These are phyloP conservation scores for Microcyclosporella mali DNA, from an alignment of 2,329 filamentous ascomycete species.

Conservation along the genomic window DNA sequence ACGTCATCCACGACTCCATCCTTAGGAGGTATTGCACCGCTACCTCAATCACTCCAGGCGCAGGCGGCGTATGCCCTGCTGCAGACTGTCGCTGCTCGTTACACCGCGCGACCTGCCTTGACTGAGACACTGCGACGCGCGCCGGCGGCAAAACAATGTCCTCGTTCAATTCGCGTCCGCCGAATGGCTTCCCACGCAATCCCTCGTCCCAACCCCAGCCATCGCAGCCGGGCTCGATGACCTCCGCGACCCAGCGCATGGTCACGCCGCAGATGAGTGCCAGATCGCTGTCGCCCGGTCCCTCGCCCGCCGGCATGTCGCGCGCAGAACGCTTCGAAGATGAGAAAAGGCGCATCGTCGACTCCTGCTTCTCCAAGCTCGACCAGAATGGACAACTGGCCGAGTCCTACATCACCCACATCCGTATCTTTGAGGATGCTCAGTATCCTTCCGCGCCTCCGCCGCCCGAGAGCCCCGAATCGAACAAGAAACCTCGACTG, in stretches of 20 bases:
- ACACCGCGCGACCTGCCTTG: no score
- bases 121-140: no score
- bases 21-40: no score
- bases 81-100: no score
- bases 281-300: conserved; percentile 4
- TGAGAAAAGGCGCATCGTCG: conserved; percentile 88
- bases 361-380: conserved; percentile 88
- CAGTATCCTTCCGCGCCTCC: conserved; percentile 76
- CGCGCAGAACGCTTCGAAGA: conserved; percentile 88
- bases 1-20: no score
- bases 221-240: conserved; percentile 1
- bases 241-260: conserved; percentile 1
- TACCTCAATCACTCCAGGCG: no score
- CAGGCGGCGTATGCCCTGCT: no score
- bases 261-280: conserved; percentile 1
- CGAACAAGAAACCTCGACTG: conserved; percentile 78
- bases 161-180: conserved; percentile 6
- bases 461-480: conserved; percentile 66
- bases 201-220: conserved; percentile 2
- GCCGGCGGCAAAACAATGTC: no score
- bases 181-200: conserved; percentile 8
- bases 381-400: conserved; percentile 76
- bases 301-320: conserved; percentile 16
- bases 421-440: conserved; percentile 82
- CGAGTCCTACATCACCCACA: conserved; percentile 97